phyloP scores from a whole-genome alignment of 495 filamentous ascomycete species.

The Usnea hakonensis region DNA sequence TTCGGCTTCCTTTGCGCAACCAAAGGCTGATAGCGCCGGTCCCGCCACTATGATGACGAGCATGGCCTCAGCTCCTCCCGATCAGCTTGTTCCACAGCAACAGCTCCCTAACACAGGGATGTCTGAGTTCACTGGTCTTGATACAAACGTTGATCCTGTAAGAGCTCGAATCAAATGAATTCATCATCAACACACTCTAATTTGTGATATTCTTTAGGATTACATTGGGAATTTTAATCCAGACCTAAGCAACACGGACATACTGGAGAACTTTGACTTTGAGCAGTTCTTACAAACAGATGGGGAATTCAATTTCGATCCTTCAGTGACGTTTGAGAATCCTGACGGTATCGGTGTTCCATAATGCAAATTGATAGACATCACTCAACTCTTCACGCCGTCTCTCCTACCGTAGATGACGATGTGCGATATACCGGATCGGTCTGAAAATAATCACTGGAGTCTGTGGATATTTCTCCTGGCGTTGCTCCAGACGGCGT shows the following conservation, averaged over 20 bases:
- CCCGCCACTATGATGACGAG: constrained; percentile 41
- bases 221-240: constrained; percentile 52
- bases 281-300: constrained; percentile 76
- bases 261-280: constrained; percentile 92
- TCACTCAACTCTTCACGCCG: neutral
- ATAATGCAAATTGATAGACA: constrained; percentile 6
- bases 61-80: constrained; percentile 34
- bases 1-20: constrained; percentile 49
- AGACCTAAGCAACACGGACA: constrained; percentile 50
- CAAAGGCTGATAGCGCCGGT: constrained; percentile 41
- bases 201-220: constrained; percentile 10
- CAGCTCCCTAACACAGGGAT: constrained; percentile 33
- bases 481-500: constrained; percentile 11
- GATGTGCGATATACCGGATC: neutral
- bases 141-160: constrained; percentile 21
- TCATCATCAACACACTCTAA: constrained; percentile 4
- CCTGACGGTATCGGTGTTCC: constrained; percentile 40
- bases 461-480: constrained; percentile 13
- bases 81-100: constrained; percentile 38
- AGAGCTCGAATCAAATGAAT: constrained; percentile 32
- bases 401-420: neutral
- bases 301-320: constrained; percentile 43
- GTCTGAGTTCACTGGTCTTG: constrained; percentile 26
- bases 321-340: constrained; percentile 42
- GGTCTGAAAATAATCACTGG: constrained; percentile 12